phyloP scores from a whole-genome alignment of 345 rosid genomes.

The Kernera saxatilis region DNA sequence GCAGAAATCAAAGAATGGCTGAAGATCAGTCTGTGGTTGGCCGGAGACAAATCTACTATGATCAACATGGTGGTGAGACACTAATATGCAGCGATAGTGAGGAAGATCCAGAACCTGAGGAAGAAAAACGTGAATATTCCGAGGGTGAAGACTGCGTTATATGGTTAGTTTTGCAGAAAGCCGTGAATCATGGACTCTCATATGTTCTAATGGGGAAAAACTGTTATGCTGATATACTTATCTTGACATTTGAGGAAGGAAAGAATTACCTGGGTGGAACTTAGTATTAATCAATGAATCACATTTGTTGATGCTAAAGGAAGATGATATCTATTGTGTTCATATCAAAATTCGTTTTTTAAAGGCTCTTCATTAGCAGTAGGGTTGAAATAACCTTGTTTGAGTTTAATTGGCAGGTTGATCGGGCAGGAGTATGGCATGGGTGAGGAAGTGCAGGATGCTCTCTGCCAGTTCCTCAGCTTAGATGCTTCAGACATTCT shows the following conservation, averaged over 20 bases:
- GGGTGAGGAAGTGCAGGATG: slow-evolving; percentile 58
- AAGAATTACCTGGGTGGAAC: background rate
- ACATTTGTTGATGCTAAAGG: background rate
- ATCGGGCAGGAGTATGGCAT: slow-evolving; percentile 69
- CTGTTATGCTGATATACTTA: background rate
- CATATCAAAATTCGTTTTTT: background rate
- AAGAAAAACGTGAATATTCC: slow-evolving; percentile 76
- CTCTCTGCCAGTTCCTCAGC: slow-evolving; percentile 64
- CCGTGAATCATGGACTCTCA: background rate
- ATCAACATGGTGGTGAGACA: slow-evolving; percentile 90
- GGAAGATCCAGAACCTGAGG: slow-evolving; percentile 73
- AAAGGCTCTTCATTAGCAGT: background rate
- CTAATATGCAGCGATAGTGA: slow-evolving; percentile 94
- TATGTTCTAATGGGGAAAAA: background rate
- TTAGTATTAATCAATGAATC: background rate
- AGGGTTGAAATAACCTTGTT: background rate
- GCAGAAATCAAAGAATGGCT: slow-evolving; percentile 98
- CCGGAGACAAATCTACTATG: slow-evolving; percentile 95
- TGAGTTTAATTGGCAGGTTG: slow-evolving; percentile 52
- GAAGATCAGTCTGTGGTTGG: slow-evolving; percentile 99
- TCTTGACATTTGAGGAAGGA: background rate
- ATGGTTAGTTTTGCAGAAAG: slow-evolving; percentile 47
- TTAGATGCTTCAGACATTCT: slow-evolving; percentile 56
- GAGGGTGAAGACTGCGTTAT: slow-evolving; percentile 78
- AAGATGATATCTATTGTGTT: background rate